Evolutionary conservation across 306 rosid species (phyloP).

Genomic region (Gastrolobium villosum): DNA sequence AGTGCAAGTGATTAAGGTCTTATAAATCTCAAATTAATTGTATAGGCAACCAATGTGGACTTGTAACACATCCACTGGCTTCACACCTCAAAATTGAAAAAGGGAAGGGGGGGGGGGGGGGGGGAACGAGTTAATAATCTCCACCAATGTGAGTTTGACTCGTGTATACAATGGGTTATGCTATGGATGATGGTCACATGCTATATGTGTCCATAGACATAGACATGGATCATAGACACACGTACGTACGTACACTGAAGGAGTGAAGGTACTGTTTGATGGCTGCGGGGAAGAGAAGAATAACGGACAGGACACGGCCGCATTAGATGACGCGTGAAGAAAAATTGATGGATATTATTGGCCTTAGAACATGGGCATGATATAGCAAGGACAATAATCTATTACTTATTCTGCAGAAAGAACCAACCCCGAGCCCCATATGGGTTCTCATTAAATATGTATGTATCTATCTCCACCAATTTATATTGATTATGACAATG

Average conservation of each 20-base stretch:
- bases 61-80: too few species aligned
- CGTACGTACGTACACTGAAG: conserved; percentile 19
- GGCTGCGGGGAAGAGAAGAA: conserved; percentile 15
- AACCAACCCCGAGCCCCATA: not conserved
- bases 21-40: too few species aligned
- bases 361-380: conserved; percentile 59
- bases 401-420: not conserved
- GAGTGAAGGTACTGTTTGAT: not conserved
- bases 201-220: conserved; percentile 41
- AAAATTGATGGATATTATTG: conserved; percentile 2
- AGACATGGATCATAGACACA: not conserved
- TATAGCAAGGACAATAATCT: not conserved
- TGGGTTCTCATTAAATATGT: conserved; percentile 46
- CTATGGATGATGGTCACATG: conserved; percentile 45
- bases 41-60: too few species aligned
- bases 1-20: too few species aligned
- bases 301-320: conserved; percentile 41
- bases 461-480: conserved; percentile 47
- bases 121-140: conserved; percentile 32
- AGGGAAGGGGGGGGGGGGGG: not conserved
- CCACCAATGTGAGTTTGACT: conserved; percentile 17
- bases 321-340: conserved; percentile 7
- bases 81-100: conserved; percentile 31
- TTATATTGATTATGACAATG: conserved; percentile 53
- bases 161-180: conserved; percentile 27